A percentile compares a stretch with the other conserved stretches of the same genome.
These are phyloP conservation scores for Botrytis pseudocinerea DNA, from an alignment of 2,329 filamentous ascomycete genomes.

Conservation along the genomic window DNA sequence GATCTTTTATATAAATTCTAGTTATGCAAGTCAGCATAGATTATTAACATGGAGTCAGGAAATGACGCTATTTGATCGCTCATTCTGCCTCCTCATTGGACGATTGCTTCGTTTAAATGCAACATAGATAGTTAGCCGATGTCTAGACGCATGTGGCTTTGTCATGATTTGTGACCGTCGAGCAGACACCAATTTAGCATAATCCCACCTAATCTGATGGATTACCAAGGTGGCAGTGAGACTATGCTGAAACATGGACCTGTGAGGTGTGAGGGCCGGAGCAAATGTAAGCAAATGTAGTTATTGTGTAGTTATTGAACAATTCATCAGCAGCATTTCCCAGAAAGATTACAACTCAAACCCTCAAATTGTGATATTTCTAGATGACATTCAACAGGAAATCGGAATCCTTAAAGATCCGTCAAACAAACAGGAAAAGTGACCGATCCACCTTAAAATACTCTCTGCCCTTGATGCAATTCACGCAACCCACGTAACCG, in stretches of 20 bases:
- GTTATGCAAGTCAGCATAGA: not conserved
- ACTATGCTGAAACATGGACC: not conserved
- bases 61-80: not conserved
- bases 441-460: not conserved
- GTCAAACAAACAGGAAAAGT: not conserved
- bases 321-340: not conserved
- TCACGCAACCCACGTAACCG: not conserved
- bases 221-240: not conserved
- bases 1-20: not conserved
- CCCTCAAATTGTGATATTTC: not conserved
- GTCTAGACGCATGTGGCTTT: conserved; percentile 1
- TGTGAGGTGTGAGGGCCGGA: not conserved
- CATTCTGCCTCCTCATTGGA: not conserved
- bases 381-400: not conserved
- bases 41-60: not conserved
- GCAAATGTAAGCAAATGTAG: not conserved
- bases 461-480: not conserved
- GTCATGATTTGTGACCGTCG: not conserved
- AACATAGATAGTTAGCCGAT: not conserved
- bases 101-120: not conserved
- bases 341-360: not conserved
- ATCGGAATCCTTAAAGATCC: not conserved
- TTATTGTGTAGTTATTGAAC: not conserved
- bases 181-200: not conserved
- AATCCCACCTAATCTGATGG: not conserved